phyloP scores from a whole-genome alignment of 169 alveolate genomes.

The Cryptosporidium parvum region DNA sequence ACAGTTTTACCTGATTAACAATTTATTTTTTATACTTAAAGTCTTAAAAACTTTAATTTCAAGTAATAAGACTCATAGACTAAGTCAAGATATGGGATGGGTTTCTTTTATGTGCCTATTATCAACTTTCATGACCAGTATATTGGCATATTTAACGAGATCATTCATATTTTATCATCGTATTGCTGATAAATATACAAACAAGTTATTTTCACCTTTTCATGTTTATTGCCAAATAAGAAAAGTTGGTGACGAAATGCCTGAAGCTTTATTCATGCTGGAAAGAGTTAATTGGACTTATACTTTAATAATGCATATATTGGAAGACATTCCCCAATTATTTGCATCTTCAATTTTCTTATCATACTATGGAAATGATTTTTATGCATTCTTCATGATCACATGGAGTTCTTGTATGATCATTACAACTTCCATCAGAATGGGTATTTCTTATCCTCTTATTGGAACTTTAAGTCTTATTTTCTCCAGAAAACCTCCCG shows the following conservation, averaged over 20 bases:
- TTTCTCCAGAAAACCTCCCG: conserved; percentile 69
- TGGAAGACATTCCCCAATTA: conserved; percentile 65
- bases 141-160: conserved; percentile 43
- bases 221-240: conserved; percentile 54
- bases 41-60: conserved; percentile 42
- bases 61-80: conserved; percentile 27
- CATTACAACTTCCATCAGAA: conserved; percentile 46
- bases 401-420: conserved; percentile 76
- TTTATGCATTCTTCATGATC: conserved; percentile 67
- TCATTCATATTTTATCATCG: conserved; percentile 59
- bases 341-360: conserved; percentile 64
- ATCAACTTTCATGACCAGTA: conserved; percentile 40
- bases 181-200: conserved; percentile 12
- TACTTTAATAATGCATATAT: conserved; percentile 64
- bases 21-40: conserved; percentile 51
- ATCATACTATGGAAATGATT: conserved; percentile 62
- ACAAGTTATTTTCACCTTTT: conserved; percentile 39
- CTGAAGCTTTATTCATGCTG: conserved; percentile 46
- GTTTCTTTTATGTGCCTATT: conserved; percentile 55
- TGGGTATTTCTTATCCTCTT: conserved; percentile 62
- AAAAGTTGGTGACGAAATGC: conserved; percentile 41
- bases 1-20: conserved; percentile 49
- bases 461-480: conserved; percentile 55
- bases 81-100: conserved; percentile 71
- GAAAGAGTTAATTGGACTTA: conserved; percentile 69